Percentiles rank a stretch among this genome's conserved stretches.
These are phyloP conservation scores for Prunus persica DNA, from an alignment of 306 rosid genomes.

Conservation along the genomic window DNA sequence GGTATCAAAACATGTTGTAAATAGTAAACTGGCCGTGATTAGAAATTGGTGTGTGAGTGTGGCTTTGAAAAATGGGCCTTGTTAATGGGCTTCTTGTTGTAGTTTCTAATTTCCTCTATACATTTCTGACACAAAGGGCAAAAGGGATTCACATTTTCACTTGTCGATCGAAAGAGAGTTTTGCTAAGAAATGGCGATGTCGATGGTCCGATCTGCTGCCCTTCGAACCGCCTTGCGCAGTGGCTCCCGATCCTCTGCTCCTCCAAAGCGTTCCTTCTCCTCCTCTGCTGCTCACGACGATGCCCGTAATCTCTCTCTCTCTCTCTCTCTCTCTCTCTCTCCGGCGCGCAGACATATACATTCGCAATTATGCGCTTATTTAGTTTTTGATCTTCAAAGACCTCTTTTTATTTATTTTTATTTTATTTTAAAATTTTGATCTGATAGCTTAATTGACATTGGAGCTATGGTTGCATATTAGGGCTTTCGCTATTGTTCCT, in stretches of 20 bases:
- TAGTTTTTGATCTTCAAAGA: background rate
- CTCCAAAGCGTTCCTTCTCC: constrained; percentile 60
- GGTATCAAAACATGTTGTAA: no score
- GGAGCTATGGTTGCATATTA: background rate
- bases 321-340: constrained; percentile 4
- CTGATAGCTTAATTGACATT: background rate
- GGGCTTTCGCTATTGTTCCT: background rate
- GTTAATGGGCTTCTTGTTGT: background rate
- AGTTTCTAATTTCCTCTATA: no score
- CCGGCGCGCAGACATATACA: background rate
- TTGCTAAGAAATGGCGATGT: constrained; percentile 56
- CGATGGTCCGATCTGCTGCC: constrained; percentile 67
- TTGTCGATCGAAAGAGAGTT: background rate
- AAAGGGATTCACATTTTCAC: background rate
- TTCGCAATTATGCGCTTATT: background rate
- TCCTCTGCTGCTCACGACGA: constrained; percentile 76
- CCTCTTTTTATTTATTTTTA: background rate
- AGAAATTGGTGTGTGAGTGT: background rate
- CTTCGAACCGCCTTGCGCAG: constrained; percentile 63
- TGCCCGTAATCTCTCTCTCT: constrained; percentile 40
- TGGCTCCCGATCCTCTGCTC: constrained; percentile 44
- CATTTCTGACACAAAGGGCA: background rate
- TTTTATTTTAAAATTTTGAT: background rate
- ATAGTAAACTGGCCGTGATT: no score
- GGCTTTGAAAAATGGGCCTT: background rate